Conservation (phyloP, 768 basidiomycete genomes). For the Hypsizygus marmoreus region DNA sequence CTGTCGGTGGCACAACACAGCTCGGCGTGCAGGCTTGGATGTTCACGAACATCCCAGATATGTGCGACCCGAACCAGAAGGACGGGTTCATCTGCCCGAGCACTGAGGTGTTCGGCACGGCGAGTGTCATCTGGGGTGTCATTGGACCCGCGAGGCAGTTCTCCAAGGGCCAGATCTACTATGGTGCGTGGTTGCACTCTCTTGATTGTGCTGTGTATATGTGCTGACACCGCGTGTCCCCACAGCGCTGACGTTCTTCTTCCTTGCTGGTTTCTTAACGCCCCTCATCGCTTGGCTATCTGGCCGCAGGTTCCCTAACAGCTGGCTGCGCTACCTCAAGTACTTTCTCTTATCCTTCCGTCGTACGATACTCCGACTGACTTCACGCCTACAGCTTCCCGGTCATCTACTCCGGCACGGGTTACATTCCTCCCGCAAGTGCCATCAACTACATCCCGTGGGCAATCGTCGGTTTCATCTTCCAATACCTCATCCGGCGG, state of each 20-base stretch:
- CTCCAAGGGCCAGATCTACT: slow-evolving; percentile 65
- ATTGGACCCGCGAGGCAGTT: slow-evolving; percentile 78
- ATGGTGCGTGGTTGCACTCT: slow-evolving; percentile 36
- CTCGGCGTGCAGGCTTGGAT: slow-evolving; percentile 80
- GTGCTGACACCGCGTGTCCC: slow-evolving; percentile 18
- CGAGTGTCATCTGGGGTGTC: slow-evolving; percentile 80
- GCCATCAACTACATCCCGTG: slow-evolving; percentile 72
- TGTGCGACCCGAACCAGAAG: slow-evolving; percentile 55
- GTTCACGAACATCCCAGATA: slow-evolving; percentile 66
- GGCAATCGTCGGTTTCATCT: slow-evolving; percentile 65
- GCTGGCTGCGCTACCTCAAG: slow-evolving; percentile 65
- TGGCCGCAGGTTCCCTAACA: slow-evolving; percentile 61
- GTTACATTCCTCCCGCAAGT: slow-evolving; percentile 65
- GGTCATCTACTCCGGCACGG: slow-evolving; percentile 62
- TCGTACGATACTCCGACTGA: not conserved
- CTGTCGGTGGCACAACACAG: slow-evolving; percentile 72
- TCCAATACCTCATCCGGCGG: slow-evolving; percentile 62
- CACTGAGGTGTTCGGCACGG: slow-evolving; percentile 77
- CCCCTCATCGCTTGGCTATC: slow-evolving; percentile 59
- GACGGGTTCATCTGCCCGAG: slow-evolving; percentile 72
- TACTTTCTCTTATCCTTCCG: slow-evolving; percentile 29
- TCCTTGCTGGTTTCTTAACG: slow-evolving; percentile 70
- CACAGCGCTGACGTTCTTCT: slow-evolving; percentile 63
- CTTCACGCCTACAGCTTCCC: slow-evolving; percentile 37
- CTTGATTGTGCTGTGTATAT: not conserved